A percentile compares a stretch with the other conserved stretches of the same genome.
Evolutionary conservation across 345 rosid genomes (phyloP).

Genomic region (Euclidium syriacum): DNA sequence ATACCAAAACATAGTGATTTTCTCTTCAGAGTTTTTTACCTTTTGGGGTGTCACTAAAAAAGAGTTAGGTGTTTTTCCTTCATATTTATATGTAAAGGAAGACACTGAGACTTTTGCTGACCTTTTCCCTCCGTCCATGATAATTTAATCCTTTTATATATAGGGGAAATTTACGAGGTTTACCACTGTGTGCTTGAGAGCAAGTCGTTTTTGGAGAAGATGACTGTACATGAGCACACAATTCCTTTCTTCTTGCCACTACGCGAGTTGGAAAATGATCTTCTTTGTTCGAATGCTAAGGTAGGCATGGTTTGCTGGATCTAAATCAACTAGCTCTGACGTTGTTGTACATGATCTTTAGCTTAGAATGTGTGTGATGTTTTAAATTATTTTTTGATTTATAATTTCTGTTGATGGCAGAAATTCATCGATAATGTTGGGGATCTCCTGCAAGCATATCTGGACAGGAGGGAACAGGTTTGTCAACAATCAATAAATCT

Average conservation of each 20-base stretch:
- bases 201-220: conserved; percentile 90
- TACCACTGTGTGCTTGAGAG: conserved; percentile 91
- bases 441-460: conserved; percentile 83
- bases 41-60: not conserved
- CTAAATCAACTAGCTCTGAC: conserved; percentile 2
- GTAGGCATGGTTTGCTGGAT: conserved; percentile 43
- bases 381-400: not conserved
- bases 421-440: conserved; percentile 86
- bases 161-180: conserved; percentile 83
- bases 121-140: not conserved
- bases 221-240: conserved; percentile 91
- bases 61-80: not conserved
- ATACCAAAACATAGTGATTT: not conserved
- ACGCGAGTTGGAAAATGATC: conserved; percentile 85
- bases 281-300: conserved; percentile 85
- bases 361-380: no score
- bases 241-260: conserved; percentile 91
- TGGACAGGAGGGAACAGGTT: conserved; percentile 96
- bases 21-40: conserved; percentile 1
- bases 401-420: conserved; percentile 40
- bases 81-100: not conserved
- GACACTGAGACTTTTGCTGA: not conserved
- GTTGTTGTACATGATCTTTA: conserved; percentile 6
- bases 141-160: not conserved
- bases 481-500: not conserved